Evolutionary conservation across 2,329 filamentous ascomycete species (phyloP), one percentile per base, ranked within the genome.

Genomic region (Helminthosporium solani): DNA sequence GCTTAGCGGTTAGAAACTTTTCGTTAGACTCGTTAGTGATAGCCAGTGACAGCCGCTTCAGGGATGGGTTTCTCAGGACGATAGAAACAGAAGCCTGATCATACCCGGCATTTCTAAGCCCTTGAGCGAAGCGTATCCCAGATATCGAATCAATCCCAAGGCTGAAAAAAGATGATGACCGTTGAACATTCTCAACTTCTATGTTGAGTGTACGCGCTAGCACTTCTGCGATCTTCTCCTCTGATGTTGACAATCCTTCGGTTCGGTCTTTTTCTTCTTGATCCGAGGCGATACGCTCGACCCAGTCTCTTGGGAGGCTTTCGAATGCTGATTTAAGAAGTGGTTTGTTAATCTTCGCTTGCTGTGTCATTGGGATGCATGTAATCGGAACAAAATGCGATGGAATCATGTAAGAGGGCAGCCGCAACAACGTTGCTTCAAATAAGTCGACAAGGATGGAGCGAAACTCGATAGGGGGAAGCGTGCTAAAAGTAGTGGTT

Each of bases 61-160:
- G 71, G 2, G 79, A 88, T 5, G 85, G 73, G 49, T 87, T 79
- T 38, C 79, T 81, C n/a, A 95, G 71, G 18, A 95, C 79, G 1
- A 77, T 69, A 0, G 87, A 90, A 7, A 95, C 81, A 9, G 86
- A 75, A 2, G 90, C 63, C 19, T 78, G 73, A 5, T 58, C 70
- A 1, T 73, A 63, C 1, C 81, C 67, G 0, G 61, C 51, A 2
- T 70, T 57, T 41, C 78, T 76, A 0, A 96, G 64, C 14, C 67
- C 61, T 43, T 77, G 82, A 0, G 86, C 80, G 7, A 95, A 70
- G 0, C 79, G 73, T 52, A 96, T 95, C 0, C 88, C 88, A 7
- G 85, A 87, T 20, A 96, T 82, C 0, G 90, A 95, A 63, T 96
- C 90, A 5, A 96, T 67, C 0, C 91, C 91, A 2, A 95, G 68